These are phyloP conservation scores for Pleurotus tuoliensis DNA, from an alignment of 768 basidiomycete genomes.

Conservation along the genomic window DNA sequence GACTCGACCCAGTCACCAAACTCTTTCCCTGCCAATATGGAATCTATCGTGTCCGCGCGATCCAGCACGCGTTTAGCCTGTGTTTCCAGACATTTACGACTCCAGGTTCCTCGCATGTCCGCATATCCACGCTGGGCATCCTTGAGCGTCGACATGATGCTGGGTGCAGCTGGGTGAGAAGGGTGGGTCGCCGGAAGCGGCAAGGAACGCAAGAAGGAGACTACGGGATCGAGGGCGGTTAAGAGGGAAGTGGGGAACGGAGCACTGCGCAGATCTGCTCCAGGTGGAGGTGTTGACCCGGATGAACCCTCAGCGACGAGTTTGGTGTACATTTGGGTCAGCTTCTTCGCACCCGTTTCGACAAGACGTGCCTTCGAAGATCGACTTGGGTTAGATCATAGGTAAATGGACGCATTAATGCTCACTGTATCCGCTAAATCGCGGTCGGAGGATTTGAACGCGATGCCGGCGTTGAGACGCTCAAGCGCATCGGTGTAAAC, in stretches of 20 bases:
- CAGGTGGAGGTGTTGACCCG: conserved; percentile 62
- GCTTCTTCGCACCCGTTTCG: conserved; percentile 80
- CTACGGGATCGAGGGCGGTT: conserved; percentile 55
- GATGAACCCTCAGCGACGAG: conserved; percentile 84
- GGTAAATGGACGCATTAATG: neutral
- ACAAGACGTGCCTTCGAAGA: conserved; percentile 56
- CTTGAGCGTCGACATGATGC: conserved; percentile 59
- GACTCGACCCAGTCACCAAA: conserved; percentile 69
- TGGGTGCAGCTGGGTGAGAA: conserved; percentile 70
- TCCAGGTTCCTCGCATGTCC: conserved; percentile 83
- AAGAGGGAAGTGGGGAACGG: conserved; percentile 55
- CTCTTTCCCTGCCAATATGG: conserved; percentile 63
- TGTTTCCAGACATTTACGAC: conserved; percentile 66
- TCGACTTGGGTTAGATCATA: neutral
- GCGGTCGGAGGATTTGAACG: conserved; percentile 62
- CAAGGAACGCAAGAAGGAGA: conserved; percentile 64
- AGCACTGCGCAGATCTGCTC: conserved; percentile 47
- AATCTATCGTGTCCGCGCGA: conserved; percentile 64
- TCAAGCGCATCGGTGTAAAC: conserved; percentile 70
- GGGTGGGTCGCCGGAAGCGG: conserved; percentile 80
- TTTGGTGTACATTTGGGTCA: conserved; percentile 80
- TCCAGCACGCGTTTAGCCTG: conserved; percentile 69
- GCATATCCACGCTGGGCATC: conserved; percentile 83
- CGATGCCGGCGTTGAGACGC: conserved; percentile 74
- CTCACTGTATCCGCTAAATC: conserved; percentile 53